Base-by-base conservation (phyloP, 176 grass and related monocot species). In the Triticum turgidum region DNA sequence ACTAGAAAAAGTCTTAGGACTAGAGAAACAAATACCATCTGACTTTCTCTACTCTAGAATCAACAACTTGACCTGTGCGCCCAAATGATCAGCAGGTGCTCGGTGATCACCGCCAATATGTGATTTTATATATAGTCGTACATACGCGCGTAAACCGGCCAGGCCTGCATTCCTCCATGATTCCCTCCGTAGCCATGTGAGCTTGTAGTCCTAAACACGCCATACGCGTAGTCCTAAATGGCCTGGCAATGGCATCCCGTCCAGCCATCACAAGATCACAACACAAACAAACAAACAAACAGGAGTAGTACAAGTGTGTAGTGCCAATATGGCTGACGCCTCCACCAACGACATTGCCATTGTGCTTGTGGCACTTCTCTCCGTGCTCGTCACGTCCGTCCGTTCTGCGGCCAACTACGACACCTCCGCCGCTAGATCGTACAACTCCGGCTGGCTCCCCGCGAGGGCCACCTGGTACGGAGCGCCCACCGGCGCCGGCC, bases 401-500 rank as follows among this genome's bases (percentile, higher is more conserved):
- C 6, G 11, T 45, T 73, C 22, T 14, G 22, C 13, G 1, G 70
- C 37, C 6, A 54, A 61, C 38, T 68, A 49, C 11, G n/a, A 3
- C 5, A 35, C 27, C 72, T 82, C 88, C 47, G 71, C 11, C 61
- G 76, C 63, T 1, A 80, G 9, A 37, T 37, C 58, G 14, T 39
- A 42, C 51, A 69, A 65, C 74, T 56, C 68, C 68, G 82, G 56
- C 81, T 91, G 89, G 89, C 59, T 80, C 17, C 59, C 67, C 0
- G 89, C 89, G 14, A 75, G 73, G 54, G 92, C 92, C 24, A 94
- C 92, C 38, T 94, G 92, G 92, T 94, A 94, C 32, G 92, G 92
- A 1, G 71, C 51, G 12, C 90, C 92, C 38, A 85, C 17, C 58
- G 93, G 93, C 49, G 89, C 85, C 41, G 93, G 93, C 15, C 88